Evolutionary conservation across 1,284 basidiomycete genomes (phyloP).

Genomic region (Ganoderma leucocontextum): DNA sequence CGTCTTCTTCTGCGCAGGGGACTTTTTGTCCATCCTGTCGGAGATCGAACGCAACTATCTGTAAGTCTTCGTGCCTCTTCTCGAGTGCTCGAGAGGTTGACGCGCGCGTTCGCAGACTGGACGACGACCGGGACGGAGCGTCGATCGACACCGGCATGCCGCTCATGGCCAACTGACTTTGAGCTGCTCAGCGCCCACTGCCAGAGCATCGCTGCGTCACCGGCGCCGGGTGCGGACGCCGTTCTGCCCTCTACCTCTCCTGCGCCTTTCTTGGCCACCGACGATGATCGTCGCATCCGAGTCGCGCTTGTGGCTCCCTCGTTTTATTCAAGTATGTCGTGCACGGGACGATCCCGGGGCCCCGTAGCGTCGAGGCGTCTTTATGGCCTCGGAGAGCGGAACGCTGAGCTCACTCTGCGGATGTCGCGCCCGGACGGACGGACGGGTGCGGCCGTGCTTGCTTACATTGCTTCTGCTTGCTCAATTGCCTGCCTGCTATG

Average conservation of each 20-base stretch:
- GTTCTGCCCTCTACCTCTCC: background rate
- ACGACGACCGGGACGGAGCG: slow-evolving; percentile 75
- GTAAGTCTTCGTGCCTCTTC: slow-evolving; percentile 51
- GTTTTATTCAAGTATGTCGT: slow-evolving; percentile 21
- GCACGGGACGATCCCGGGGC: slow-evolving; percentile 11
- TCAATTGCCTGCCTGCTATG: background rate
- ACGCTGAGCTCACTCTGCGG: slow-evolving; percentile 16
- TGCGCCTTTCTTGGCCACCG: slow-evolving; percentile 2
- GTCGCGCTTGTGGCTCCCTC: background rate
- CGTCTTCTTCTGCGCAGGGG: slow-evolving; percentile 59
- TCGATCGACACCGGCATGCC: slow-evolving; percentile 65
- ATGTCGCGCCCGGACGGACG: slow-evolving; percentile 22
- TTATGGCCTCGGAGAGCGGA: slow-evolving; percentile 5
- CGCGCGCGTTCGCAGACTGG: slow-evolving; percentile 55
- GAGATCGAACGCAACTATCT: slow-evolving; percentile 90
- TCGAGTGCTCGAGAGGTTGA: slow-evolving; percentile 31
- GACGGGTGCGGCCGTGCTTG: slow-evolving; percentile 11
- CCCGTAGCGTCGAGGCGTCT: background rate
- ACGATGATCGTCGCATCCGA: slow-evolving; percentile 8
- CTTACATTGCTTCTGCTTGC: slow-evolving; percentile 8
- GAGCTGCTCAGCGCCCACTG: background rate
- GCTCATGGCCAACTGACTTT: slow-evolving; percentile 48
- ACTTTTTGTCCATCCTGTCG: slow-evolving; percentile 87
- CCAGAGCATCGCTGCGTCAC: background rate
- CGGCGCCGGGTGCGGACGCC: background rate